These are phyloP conservation scores for Simplicillium aogashimaense DNA, from an alignment of 2,329 filamentous ascomycete species.

Conservation along the genomic window DNA sequence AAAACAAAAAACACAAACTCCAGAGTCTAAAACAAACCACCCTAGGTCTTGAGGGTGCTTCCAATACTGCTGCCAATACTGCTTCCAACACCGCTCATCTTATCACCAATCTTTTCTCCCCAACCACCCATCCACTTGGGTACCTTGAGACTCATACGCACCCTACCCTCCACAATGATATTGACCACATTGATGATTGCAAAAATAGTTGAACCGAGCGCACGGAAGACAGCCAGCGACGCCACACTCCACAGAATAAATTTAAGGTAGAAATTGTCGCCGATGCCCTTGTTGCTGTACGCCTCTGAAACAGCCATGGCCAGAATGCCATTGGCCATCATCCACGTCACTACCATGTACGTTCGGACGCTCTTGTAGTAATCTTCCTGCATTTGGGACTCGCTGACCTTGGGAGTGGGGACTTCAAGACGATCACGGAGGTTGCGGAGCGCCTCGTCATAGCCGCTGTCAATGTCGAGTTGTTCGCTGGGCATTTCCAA, in stretches of 20 bases:
- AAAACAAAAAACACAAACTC: slow-evolving; percentile 5
- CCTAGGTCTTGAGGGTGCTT: too few species aligned
- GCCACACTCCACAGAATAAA: slow-evolving; percentile 94
- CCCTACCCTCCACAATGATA: slow-evolving; percentile 74
- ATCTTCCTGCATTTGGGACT: slow-evolving; percentile 87
- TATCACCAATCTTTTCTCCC: slow-evolving; percentile 33
- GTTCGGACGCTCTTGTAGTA: slow-evolving; percentile 97
- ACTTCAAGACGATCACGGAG: slow-evolving; percentile 89
- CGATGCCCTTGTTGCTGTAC: slow-evolving; percentile 62
- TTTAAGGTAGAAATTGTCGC: slow-evolving; percentile 79
- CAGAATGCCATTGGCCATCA: slow-evolving; percentile 82
- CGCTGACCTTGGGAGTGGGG: slow-evolving; percentile 46
- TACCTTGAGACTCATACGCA: slow-evolving; percentile 48
- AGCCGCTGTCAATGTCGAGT: slow-evolving; percentile 94
- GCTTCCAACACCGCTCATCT: slow-evolving; percentile 38
- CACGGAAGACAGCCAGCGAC: slow-evolving; percentile 75
- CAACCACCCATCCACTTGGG: slow-evolving; percentile 38
- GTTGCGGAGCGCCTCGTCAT: slow-evolving; percentile 94
- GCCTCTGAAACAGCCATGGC: slow-evolving; percentile 89
- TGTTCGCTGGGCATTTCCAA: slow-evolving; percentile 97
- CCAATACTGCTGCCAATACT: slow-evolving; percentile 19
- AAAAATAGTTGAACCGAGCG: slow-evolving; percentile 72
- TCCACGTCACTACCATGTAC: slow-evolving; percentile 96
- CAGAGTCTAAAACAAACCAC: background rate
- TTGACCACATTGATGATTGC: slow-evolving; percentile 77